Percentiles rank a stretch among this genome's conserved stretches.
These are phyloP conservation scores for Nothophoma quercina DNA, from an alignment of 2,329 filamentous ascomycete genomes.

Conservation along the genomic window DNA sequence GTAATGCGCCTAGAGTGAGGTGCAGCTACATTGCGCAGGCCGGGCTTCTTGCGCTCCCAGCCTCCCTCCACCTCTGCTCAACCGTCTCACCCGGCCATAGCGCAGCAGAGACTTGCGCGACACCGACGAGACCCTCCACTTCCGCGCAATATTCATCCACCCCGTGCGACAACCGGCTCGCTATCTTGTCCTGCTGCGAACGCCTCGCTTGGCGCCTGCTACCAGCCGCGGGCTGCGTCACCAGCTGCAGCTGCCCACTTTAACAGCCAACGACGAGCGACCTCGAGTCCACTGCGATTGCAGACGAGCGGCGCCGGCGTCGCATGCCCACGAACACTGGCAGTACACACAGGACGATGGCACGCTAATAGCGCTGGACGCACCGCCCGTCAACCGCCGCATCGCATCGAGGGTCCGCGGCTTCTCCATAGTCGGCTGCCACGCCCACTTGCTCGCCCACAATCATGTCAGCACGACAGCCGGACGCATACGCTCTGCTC, in stretches of 20 bases:
- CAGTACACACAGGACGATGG: too few relatives aligned
- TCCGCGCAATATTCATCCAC: constrained; percentile 5
- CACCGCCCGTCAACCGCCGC: constrained; percentile 5
- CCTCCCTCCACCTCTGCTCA: constrained; percentile 18
- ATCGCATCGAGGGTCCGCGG: not conserved
- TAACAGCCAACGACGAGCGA: not conserved
- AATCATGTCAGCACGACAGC: constrained; percentile 32
- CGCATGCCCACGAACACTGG: constrained; percentile 25
- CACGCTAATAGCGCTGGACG: constrained; percentile 21
- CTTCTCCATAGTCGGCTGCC: not conserved
- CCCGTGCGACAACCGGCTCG: constrained; percentile 5
- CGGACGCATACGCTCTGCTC: constrained; percentile 40
- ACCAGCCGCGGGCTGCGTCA: constrained; percentile 29
- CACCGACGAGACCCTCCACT: constrained; percentile 1
- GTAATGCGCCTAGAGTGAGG: constrained; percentile 19
- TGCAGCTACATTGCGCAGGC: constrained; percentile 24
- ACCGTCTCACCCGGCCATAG: constrained; percentile 6
- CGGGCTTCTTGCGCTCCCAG: constrained; percentile 29
- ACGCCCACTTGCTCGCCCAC: constrained; percentile 7
- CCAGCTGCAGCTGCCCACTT: constrained; percentile 14
- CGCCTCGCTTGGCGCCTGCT: constrained; percentile 28
- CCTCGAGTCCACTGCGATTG: constrained; percentile 12
- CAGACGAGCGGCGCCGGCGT: constrained; percentile 17
- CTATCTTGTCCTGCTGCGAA: constrained; percentile 24
- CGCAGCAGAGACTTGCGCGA: constrained; percentile 16